Evolutionary conservation across 495 filamentous ascomycete genomes (phyloP), one percentile per base, ranked within the genome.

Genomic region (Lepraria neglecta): DNA sequence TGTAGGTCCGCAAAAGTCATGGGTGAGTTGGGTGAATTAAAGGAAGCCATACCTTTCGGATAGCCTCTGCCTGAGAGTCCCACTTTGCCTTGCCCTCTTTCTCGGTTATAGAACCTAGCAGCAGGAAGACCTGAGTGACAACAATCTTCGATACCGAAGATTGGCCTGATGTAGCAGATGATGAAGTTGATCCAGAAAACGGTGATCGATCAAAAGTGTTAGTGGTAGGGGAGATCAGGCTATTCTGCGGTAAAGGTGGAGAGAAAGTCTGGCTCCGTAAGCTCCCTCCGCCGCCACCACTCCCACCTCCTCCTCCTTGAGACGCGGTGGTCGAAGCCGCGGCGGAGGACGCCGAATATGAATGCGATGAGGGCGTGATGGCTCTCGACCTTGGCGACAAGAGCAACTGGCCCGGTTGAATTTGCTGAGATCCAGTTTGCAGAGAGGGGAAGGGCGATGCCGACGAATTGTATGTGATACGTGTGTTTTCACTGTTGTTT

Each of bases 21-120:
- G 1, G 14, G 5, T 17, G 24, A 24, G 19, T 10, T 28, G 19
- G 35, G 7, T 30, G 9, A 43, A 24, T n/a, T 52, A 17, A 6
- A 12, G 12, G 5, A 60, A 33, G 42, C 69, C 82, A 67, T 79
- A 96, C 92, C 82, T 91, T 95, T 68, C 85, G 84, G 67, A 99
- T 87, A 72, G 92, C 89, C 69, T 94, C 91, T 66, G 85, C 85
- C 76, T 95, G 91, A 44, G 83, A 80, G 70, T 97, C 91, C 89
- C 91, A 97, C 90, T 95, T 96, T 65, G 86, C 81, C 72, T 87
- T 87, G 59, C 84, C 82, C 74, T 92, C 89, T 73, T 90, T 91
- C 74, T 97, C 92, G 69, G 90, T 96, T 70, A 96, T 88, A 30
- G 89, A 89, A 77, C 91, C 92, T 61, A 99, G 82, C 42, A 97